Evolutionary conservation across 306 rosid genomes (phyloP).

Genomic region (Cicer cuneatum): DNA sequence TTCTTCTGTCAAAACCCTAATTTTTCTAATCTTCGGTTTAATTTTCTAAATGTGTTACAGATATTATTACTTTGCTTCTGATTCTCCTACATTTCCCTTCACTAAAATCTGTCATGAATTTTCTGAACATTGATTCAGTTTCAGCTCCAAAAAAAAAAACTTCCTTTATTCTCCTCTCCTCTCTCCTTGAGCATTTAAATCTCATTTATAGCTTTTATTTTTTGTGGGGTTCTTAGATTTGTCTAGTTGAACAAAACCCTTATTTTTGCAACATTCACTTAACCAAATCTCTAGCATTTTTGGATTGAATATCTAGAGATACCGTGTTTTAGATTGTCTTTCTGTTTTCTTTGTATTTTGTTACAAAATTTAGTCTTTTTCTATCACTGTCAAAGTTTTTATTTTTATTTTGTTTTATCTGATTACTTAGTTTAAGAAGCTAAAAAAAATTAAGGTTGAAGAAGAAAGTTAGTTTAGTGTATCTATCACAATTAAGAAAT

Average conservation of each 20-base stretch:
- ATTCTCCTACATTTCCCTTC: conserved; percentile 56
- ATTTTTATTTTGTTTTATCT: conserved; percentile 19
- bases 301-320: conserved; percentile 45
- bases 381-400: neutral
- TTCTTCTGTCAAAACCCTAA: conserved; percentile 79
- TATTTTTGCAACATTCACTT: conserved; percentile 34
- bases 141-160: conserved; percentile 22
- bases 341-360: neutral
- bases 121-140: conserved; percentile 36
- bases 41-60: conserved; percentile 47
- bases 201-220: neutral
- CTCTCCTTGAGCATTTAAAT: conserved; percentile 33
- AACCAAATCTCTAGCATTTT: conserved; percentile 5
- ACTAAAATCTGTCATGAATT: conserved; percentile 36
- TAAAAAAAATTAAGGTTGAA: conserved; percentile 29
- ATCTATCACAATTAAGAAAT: conserved; percentile 40
- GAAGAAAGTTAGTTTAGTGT: conserved; percentile 3
- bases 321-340: conserved; percentile 32
- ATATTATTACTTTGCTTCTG: conserved; percentile 37
- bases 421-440: conserved; percentile 22
- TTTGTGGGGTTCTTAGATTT: conserved; percentile 41
- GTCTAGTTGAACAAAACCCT: conserved; percentile 46
- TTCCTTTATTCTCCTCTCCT: neutral
- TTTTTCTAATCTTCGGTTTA: conserved; percentile 82
- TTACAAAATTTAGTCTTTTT: conserved; percentile 44